Percentiles rank a stretch among this genome's conserved stretches.
These are phyloP conservation scores for Lindgomyces ingoldianus DNA, from an alignment of 495 filamentous ascomycete species.

Conservation along the genomic window DNA sequence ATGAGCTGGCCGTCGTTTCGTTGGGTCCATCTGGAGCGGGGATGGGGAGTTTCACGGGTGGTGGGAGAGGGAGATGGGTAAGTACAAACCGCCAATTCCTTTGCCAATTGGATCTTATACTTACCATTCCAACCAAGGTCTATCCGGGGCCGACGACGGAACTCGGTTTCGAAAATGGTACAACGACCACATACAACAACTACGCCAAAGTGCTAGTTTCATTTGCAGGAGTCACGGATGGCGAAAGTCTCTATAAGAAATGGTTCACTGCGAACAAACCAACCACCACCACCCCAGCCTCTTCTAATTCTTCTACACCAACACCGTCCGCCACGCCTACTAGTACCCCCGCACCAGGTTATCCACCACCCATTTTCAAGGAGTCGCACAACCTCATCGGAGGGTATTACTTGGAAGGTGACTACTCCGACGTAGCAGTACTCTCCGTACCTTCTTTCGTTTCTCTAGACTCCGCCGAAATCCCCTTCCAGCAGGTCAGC, in stretches of 20 bases:
- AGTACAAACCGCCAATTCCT: neutral
- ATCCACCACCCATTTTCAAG: conserved; percentile 52
- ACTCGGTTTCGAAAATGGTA: conserved; percentile 42
- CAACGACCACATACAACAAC: conserved; percentile 22
- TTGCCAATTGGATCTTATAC: too few species aligned
- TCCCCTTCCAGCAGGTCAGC: conserved; percentile 46
- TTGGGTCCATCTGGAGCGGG: conserved; percentile 38
- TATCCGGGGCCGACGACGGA: conserved; percentile 37
- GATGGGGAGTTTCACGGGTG: conserved; percentile 42
- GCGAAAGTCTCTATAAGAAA: conserved; percentile 27
- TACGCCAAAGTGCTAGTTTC: conserved; percentile 30
- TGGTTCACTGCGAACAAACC: conserved; percentile 24
- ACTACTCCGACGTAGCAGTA: conserved; percentile 52
- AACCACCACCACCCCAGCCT: neutral
- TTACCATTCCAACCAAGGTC: too few species aligned
- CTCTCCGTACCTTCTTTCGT: conserved; percentile 44
- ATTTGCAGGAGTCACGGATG: conserved; percentile 33
- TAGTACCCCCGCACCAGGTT: conserved; percentile 47
- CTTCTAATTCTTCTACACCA: conserved; percentile 13
- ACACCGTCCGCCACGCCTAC: conserved; percentile 9
- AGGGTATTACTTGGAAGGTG: conserved; percentile 53
- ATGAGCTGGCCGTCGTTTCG: conserved; percentile 33
- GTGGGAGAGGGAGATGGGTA: conserved; percentile 30
- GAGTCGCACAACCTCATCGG: conserved; percentile 45
- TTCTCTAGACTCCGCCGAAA: conserved; percentile 26